Percentiles rank a stretch among this genome's conserved stretches.
Evolutionary conservation across 73 alveolate species (phyloP).

Genomic region (Breviolum minutum): DNA sequence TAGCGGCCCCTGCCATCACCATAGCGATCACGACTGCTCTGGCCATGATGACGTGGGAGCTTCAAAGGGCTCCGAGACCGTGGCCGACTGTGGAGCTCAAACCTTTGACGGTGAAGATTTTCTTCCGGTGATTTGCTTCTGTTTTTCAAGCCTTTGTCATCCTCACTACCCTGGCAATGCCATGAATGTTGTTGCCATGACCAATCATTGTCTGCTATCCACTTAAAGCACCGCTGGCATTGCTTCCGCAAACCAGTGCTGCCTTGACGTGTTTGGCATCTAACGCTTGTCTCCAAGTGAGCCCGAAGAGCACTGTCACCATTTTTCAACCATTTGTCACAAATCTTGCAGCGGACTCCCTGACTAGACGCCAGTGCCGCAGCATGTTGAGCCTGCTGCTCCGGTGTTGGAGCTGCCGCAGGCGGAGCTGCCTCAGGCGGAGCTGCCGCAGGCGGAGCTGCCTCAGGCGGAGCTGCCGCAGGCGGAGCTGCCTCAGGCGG

Average conservation of each 20-base stretch:
- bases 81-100: not conserved
- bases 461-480: not conserved
- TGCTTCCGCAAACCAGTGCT: not conserved
- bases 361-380: not conserved
- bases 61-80: not conserved
- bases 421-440: not conserved
- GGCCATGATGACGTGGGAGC: not conserved
- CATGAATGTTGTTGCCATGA: not conserved
- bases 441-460: not conserved
- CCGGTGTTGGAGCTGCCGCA: not conserved
- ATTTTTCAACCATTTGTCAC: not conserved
- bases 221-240: not conserved
- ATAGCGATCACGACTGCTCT: not conserved
- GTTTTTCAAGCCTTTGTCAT: not conserved
- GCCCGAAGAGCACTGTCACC: not conserved
- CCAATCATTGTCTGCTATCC: not conserved
- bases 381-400: not conserved
- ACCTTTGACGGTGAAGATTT: not conserved
- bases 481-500: not conserved
- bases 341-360: not conserved
- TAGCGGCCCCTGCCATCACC: not conserved
- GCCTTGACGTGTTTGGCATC: not conserved
- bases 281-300: not conserved
- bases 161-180: not conserved
- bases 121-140: not conserved